Base-by-base conservation (phyloP, 2,329 filamentous ascomycete genomes). In the Didymella pinodella region DNA sequence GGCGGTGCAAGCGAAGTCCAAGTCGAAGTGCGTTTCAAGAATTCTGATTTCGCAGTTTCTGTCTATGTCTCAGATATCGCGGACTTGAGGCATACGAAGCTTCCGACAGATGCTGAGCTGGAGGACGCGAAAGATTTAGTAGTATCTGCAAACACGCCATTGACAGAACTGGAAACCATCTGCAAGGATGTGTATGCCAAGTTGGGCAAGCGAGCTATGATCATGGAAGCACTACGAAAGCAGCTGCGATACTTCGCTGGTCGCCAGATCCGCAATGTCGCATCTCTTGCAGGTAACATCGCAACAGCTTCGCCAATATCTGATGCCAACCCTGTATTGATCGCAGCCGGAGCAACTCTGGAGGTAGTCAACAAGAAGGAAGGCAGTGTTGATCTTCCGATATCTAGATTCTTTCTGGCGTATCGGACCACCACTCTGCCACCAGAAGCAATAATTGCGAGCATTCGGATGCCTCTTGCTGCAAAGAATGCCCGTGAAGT, bases 1-100 rank as follows among this genome's bases (percentile, higher is more conserved):
- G 93, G 93, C 44, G 94, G 94, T 61, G 96, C 93, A 72, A 96
- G 92, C 12, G 94, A 98, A 77, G 97, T 94, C 0, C 94, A 98
- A 77, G 97, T 98, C 54, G 94, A 98, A 77, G 90, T 96, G 77
- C 96, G 96, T 75, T 98, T 98, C 85, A 98, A 98, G 80, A 92
- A 91, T 2, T 86, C 96, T 77, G 86, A 92, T 67, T 98, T 97
- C 72, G 88, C 90, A 0, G 88, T 92, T 0, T 97, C 93, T 0
- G 91, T 98, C 0, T 98, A 90, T 66, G 89, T 97, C 7, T 93
- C 93, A 2, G 94, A 98, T 72, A 96, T 98, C 59, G 82, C 90
- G 1, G 94, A 97, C 76, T 80, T 98, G 59, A 86, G 90, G 87
- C 91, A 34, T 84, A 91, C 69, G 74, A 68, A 58, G 20, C 18